phyloP scores from a whole-genome alignment of 1,284 basidiomycete genomes.

The Malassezia globosa region DNA sequence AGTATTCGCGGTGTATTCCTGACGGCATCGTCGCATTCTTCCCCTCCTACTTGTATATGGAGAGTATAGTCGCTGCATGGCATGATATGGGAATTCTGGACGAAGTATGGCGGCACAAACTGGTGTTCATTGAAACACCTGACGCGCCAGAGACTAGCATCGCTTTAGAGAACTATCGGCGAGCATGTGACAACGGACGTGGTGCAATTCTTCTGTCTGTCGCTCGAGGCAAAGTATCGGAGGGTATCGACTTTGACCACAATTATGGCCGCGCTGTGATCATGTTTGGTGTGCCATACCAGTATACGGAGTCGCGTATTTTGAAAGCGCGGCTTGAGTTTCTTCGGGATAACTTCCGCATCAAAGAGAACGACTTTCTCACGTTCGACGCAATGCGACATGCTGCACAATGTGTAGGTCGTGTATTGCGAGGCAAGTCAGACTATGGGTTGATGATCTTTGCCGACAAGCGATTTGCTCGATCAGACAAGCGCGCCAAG shows the following conservation, averaged over 20 bases:
- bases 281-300: slow-evolving; percentile 98
- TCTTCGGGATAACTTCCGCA: slow-evolving; percentile 92
- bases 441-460: slow-evolving; percentile 99
- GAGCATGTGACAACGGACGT: slow-evolving; percentile 97
- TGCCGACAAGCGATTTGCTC: slow-evolving; percentile 88
- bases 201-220: slow-evolving; percentile 94
- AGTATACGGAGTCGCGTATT: slow-evolving; percentile 97
- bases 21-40: slow-evolving; percentile 99
- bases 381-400: slow-evolving; percentile 99
- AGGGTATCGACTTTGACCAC: slow-evolving; percentile 99
- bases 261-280: slow-evolving; percentile 91
- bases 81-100: slow-evolving; percentile 99
- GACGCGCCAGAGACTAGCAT: slow-evolving; percentile 98
- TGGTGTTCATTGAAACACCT: slow-evolving; percentile 98
- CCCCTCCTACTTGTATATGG: slow-evolving; percentile 99
- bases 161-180: slow-evolving; percentile 86
- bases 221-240: slow-evolving; percentile 95
- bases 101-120: slow-evolving; percentile 98
- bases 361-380: slow-evolving; percentile 94
- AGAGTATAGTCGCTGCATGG: slow-evolving; percentile 98
- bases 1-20: slow-evolving; percentile 93
- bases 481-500: slow-evolving; percentile 91
- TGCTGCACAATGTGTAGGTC: slow-evolving; percentile 95
- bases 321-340: slow-evolving; percentile 95
- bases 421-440: slow-evolving; percentile 92